phyloP scores from a whole-genome alignment of 192 early-diverging fungal genomes.

The Tieghemiomyces parasiticus region DNA sequence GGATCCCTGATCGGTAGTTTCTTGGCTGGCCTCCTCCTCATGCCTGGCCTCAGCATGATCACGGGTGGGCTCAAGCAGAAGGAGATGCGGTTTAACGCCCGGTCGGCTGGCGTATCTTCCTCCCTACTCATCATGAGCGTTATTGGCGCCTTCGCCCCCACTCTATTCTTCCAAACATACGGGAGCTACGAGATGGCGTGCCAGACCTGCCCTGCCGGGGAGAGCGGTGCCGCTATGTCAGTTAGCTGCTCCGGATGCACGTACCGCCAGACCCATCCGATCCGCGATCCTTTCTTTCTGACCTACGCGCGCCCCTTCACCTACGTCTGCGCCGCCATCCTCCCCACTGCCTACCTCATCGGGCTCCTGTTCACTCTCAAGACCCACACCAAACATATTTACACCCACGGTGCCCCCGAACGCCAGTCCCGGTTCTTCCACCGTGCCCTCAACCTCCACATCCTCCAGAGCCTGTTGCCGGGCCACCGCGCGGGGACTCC shows the following conservation, averaged over 20 bases:
- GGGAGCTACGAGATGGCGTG: conserved; percentile 25
- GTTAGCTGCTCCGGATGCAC: conserved; percentile 45
- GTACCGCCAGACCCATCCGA: conserved; percentile 42
- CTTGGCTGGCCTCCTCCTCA: conserved; percentile 69
- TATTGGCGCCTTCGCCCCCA: conserved; percentile 85
- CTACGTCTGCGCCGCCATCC: conserved; percentile 66
- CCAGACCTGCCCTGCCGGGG: conserved; percentile 24
- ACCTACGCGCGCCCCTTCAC: conserved; percentile 65
- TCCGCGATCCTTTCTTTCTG: conserved; percentile 67
- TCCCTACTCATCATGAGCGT: conserved; percentile 92
- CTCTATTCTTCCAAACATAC: conserved; percentile 86
- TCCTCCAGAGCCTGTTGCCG: conserved; percentile 10
- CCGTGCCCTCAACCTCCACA: conserved; percentile 9
- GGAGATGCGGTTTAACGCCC: conserved; percentile 90
- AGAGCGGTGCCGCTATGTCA: background rate
- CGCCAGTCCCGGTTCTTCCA: conserved; percentile 12
- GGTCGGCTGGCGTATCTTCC: conserved; percentile 87
- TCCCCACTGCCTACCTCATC: conserved; percentile 69
- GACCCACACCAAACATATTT: conserved; percentile 76
- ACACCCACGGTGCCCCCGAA: conserved; percentile 32
- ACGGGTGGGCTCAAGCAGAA: conserved; percentile 78
- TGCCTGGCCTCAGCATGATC: conserved; percentile 93
- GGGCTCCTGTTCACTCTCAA: conserved; percentile 87
- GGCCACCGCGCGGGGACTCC: background rate
- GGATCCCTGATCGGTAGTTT: conserved; percentile 87